Conservation (phyloP, 2,329 filamentous ascomycete species). For the Sclerotinia nivalis region DNA sequence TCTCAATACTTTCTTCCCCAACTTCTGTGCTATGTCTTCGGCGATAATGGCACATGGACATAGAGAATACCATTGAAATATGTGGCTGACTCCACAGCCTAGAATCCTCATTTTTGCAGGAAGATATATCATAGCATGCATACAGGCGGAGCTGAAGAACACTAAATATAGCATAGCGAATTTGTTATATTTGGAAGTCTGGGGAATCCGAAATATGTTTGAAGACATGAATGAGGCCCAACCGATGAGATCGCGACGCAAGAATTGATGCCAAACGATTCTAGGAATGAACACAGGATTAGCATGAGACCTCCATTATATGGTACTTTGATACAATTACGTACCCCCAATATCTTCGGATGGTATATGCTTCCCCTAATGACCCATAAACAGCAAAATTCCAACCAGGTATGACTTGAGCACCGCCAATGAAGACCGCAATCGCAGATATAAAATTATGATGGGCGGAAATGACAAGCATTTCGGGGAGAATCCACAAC, state of each 20-base stretch:
- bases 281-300: not conserved
- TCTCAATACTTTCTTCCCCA: not conserved
- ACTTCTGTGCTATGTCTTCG: not conserved
- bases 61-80: conserved; percentile 14
- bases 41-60: not conserved
- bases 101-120: not conserved
- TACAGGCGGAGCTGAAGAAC: not conserved
- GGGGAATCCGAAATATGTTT: conserved; percentile 11
- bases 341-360: conserved; percentile 7
- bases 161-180: not conserved
- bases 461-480: not conserved
- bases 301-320: not conserved
- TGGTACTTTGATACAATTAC: not conserved
- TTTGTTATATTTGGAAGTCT: not conserved
- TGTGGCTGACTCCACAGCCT: conserved; percentile 9
- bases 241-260: not conserved
- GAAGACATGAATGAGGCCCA: conserved; percentile 11
- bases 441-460: conserved; percentile 4
- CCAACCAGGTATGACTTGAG: conserved; percentile 8
- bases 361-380: conserved; percentile 10
- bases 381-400: not conserved
- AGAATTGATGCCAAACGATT: not conserved
- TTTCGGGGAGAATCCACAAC: conserved; percentile 1
- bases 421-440: conserved; percentile 1
- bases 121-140: conserved; percentile 5